Evolutionary conservation across 2,329 filamentous ascomycete species (phyloP), one percentile per base, ranked within the genome.

Genomic region (Pyrenophora teres): DNA sequence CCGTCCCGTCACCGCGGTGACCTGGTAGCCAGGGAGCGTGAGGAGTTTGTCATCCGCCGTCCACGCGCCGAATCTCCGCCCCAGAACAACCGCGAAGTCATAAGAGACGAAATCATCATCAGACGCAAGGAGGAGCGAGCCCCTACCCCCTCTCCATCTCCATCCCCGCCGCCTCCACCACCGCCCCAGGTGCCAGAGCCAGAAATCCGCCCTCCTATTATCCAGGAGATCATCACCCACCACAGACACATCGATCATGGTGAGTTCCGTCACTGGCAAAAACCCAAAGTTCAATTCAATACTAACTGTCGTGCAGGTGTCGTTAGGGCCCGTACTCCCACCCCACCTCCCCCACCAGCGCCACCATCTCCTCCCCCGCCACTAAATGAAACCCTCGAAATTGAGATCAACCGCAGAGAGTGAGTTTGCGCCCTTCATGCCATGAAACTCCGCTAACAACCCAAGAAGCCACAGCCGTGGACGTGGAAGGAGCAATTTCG

Each of bases 191-290:
- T 82, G 38, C 85, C 84, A 25, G 81, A 82, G 57, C 81, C 88
- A 38, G 87, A 94, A 64, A 83, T 85, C 36, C 86, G 87, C 16
- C 91, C 91, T 30, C 88, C 87, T 0, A 90, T 96, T 62, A 89
- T 93, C 74, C 86, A 93, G 67, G 90, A 96, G 69, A 86, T 96
- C 52, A 92, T 95, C 60, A 95, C 90, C 0, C 90, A 94, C 74
- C 93, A 94, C 70, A 83, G 87, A 51, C 89, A 93, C 68, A 88
- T 95, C 63, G 89, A 96, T 68, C 90, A 96, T 75, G 92, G 89
- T 90, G 79, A 70, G 85, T 73, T 21, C 3, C 4, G 13, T 16
- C 38, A 32, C 8, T 21, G 5, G 16, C n/a, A 15, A 2, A n/a
- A 19, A n/a, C n/a, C 7, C n/a, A 2, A 18, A 4, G 6, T n/a